These are phyloP conservation scores for Blastobotrys mokoenaii DNA, from an alignment of 805 yeast species.

Conservation along the genomic window DNA sequence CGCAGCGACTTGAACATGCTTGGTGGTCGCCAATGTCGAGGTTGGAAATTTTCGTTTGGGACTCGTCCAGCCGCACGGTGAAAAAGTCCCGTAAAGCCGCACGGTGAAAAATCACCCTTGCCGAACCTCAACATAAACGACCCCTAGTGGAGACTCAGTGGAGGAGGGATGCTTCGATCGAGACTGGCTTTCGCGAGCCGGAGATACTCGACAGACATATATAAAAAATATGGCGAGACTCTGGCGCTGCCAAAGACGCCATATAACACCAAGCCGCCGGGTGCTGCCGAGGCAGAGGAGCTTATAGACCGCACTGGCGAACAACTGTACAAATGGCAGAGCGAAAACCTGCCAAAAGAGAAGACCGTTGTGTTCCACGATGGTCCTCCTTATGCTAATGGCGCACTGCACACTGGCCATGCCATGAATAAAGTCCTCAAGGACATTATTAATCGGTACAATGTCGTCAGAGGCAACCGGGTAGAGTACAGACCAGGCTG, in stretches of 20 bases:
- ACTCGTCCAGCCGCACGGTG: no score
- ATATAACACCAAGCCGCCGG: constrained; percentile 10
- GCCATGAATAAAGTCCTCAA: constrained; percentile 83
- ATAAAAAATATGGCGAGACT: constrained; percentile 15
- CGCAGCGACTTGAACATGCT: no score
- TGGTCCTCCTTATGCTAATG: constrained; percentile 99
- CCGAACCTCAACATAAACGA: no score
- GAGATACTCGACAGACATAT: not conserved
- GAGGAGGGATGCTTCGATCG: no score
- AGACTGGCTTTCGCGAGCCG: no score
- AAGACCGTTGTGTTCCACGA: constrained; percentile 63
- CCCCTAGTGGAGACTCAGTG: no score
- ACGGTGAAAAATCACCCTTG: no score
- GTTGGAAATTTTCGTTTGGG: no score
- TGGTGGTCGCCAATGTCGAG: no score
- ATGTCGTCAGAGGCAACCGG: constrained; percentile 51
- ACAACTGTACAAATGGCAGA: constrained; percentile 60
- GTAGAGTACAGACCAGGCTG: constrained; percentile 86
- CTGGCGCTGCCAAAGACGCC: constrained; percentile 14
- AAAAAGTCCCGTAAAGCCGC: no score
- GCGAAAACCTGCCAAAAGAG: constrained; percentile 22
- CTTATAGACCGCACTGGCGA: constrained; percentile 21
- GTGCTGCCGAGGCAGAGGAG: constrained; percentile 5
- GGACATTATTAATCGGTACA: constrained; percentile 72
- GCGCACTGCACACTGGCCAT: constrained; percentile 86